Base-by-base conservation (phyloP, 805 yeast genomes). In the Ogataea polymorpha region DNA sequence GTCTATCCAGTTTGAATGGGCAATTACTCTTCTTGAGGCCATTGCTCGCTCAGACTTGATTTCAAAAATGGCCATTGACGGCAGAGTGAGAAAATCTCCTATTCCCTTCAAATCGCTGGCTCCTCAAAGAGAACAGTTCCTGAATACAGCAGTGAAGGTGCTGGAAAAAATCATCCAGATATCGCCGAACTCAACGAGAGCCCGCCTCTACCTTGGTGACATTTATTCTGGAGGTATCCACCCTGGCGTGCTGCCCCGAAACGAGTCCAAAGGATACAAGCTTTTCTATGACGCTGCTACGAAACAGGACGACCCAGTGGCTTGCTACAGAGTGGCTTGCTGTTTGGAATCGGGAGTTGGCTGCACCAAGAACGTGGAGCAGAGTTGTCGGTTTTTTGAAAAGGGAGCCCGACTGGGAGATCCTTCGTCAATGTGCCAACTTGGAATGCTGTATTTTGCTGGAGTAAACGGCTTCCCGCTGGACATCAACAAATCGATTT, bases 311-410 rank as follows among this genome's bases (percentile, higher is more conserved):
- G 80, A 80, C 52, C 69, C 79, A 0, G 75, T 75, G 39, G 82
- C 86, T 8, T 71, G 80, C 43, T 85, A 81, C 62, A 65, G 91
- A 35, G 73, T 80, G 1, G 93, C 84, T 1, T 83, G 83, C 23
- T 78, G 87, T 53, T 72, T 72, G 53, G 93, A 86, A 57, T 67
- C 82, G 56, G 82, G 86, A 13, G 70, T 75, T 44, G 83, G 84
- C 2, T 65, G 74, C 18, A 51, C 63, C 40, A 55, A 66, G 29
- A 74, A 75, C 50, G 37, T 58, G 15, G 61, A 65, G 13, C 67
- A 69, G 43, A 80, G 88, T 8, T 61, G 79, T 18, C 53, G 64
- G 11, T 79, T 74, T 64, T 83, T 79, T 61, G 66, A 69, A 25
- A 65, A 68, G 34, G 86, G 88, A 0, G 86, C 90, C 3, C 62